Conservation (phyloP, 1,139 yeast genomes). For the Geotrichum phurueaensis region DNA sequence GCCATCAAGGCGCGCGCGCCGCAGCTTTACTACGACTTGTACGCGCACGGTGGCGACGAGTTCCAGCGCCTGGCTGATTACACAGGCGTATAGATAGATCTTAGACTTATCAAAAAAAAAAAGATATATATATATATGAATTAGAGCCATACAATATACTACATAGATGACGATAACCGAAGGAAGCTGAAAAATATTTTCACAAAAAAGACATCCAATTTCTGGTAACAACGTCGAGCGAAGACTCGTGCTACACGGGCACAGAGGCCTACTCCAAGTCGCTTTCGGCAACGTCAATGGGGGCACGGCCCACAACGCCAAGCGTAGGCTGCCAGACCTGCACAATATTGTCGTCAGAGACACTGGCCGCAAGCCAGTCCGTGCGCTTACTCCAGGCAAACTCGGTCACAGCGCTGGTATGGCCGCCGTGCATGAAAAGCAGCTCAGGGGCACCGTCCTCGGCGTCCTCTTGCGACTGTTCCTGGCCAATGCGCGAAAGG, state of each 20-base stretch:
- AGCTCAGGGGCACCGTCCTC: slow-evolving; percentile 45
- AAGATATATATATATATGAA: background rate
- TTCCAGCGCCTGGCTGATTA: background rate
- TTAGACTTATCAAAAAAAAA: background rate
- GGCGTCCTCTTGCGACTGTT: slow-evolving; percentile 38
- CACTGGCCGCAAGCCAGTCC: slow-evolving; percentile 70
- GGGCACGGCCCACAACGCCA: slow-evolving; percentile 15
- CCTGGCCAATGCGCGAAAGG: slow-evolving; percentile 42
- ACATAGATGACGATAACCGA: background rate
- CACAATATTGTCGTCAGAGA: slow-evolving; percentile 78
- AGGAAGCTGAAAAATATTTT: background rate
- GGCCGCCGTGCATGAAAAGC: slow-evolving; percentile 66
- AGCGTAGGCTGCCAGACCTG: slow-evolving; percentile 61
- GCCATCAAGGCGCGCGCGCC: background rate
- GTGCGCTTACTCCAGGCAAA: slow-evolving; percentile 71
- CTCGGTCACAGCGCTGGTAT: slow-evolving; percentile 80
- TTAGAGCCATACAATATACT: background rate
- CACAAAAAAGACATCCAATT: too few relatives aligned
- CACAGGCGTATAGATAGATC: background rate
- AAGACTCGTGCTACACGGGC: too few relatives aligned
- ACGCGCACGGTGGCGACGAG: background rate
- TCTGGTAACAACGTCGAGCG: too few relatives aligned
- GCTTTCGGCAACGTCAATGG: slow-evolving; percentile 3
- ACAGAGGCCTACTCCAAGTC: slow-evolving; percentile 13
- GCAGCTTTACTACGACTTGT: background rate